These are phyloP conservation scores for Drechslerella stenobrocha DNA, from an alignment of 2,329 filamentous ascomycete genomes.

Conservation along the genomic window DNA sequence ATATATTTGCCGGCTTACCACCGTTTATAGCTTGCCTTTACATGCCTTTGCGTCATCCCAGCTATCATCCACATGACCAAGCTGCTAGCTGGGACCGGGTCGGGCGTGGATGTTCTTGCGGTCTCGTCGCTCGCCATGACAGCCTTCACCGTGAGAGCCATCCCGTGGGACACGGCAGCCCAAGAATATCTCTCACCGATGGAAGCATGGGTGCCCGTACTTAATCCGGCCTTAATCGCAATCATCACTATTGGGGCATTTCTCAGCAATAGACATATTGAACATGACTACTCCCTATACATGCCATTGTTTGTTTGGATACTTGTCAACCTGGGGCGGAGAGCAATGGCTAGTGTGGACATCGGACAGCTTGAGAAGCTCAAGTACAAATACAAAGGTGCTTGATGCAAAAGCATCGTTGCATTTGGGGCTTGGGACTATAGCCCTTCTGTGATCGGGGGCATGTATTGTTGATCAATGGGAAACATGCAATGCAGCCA, in stretches of 20 bases:
- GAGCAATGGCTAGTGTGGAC: slow-evolving; percentile 36
- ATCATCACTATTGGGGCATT: slow-evolving; percentile 32
- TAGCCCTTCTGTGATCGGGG: too few species aligned
- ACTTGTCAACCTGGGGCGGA: slow-evolving; percentile 21
- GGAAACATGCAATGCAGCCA: too few species aligned
- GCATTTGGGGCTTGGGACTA: too few species aligned
- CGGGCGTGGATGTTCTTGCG: slow-evolving; percentile 29
- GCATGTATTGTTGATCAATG: too few species aligned
- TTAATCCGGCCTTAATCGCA: slow-evolving; percentile 33
- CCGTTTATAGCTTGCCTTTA: slow-evolving; percentile 33
- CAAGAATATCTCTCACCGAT: slow-evolving; percentile 35
- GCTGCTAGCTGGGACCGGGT: slow-evolving; percentile 22
- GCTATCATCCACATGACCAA: slow-evolving; percentile 13
- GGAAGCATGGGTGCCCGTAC: slow-evolving; percentile 32
- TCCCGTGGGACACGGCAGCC: slow-evolving; percentile 19
- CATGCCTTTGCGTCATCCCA: slow-evolving; percentile 28
- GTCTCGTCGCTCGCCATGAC: slow-evolving; percentile 44
- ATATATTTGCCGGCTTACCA: not conserved
- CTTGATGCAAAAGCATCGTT: slow-evolving; percentile 11
- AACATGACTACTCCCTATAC: slow-evolving; percentile 33
- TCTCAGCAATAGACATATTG: slow-evolving; percentile 22
- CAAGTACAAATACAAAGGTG: slow-evolving; percentile 48
- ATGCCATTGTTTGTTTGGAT: slow-evolving; percentile 32
- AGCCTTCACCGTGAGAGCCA: slow-evolving; percentile 27
- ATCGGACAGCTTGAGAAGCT: slow-evolving; percentile 34